These are phyloP conservation scores for Quercus bicolor DNA, from an alignment of 306 rosid species.

Conservation along the genomic window DNA sequence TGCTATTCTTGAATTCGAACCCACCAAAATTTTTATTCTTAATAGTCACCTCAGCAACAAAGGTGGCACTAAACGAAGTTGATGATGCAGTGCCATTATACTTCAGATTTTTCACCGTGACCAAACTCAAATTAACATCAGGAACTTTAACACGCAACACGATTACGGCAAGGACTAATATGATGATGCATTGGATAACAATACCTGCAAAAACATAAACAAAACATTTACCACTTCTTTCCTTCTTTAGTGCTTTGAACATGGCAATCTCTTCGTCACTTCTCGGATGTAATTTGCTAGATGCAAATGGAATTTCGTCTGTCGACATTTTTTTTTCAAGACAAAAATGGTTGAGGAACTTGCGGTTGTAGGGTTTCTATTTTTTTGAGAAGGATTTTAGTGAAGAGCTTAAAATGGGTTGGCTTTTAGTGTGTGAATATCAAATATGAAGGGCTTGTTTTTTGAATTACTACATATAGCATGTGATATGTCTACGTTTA, in stretches of 20 bases:
- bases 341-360: not conserved
- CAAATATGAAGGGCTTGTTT: not conserved
- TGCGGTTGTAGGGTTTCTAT: not conserved
- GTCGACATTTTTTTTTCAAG: slow-evolving; percentile 16
- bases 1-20: slow-evolving; percentile 32
- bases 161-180: slow-evolving; percentile 41
- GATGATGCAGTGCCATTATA: slow-evolving; percentile 15
- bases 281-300: slow-evolving; percentile 10
- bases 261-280: slow-evolving; percentile 35
- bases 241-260: slow-evolving; percentile 22
- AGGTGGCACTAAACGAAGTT: slow-evolving; percentile 32
- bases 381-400: not conserved
- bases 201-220: slow-evolving; percentile 39
- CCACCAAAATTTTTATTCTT: slow-evolving; percentile 54
- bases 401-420: not conserved
- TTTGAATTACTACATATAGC: not conserved
- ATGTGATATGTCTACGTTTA: not conserved
- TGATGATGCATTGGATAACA: slow-evolving; percentile 29
- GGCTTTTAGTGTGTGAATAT: not conserved
- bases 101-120: slow-evolving; percentile 14
- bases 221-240: slow-evolving; percentile 57
- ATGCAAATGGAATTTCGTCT: slow-evolving; percentile 29
- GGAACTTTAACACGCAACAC: slow-evolving; percentile 43
- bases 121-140: slow-evolving; percentile 24
- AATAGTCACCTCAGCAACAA: slow-evolving; percentile 29